Percentiles rank a stretch among this genome's conserved stretches.
These are phyloP conservation scores for Ogataea trehalophila DNA, from an alignment of 805 yeast genomes.

Conservation along the genomic window DNA sequence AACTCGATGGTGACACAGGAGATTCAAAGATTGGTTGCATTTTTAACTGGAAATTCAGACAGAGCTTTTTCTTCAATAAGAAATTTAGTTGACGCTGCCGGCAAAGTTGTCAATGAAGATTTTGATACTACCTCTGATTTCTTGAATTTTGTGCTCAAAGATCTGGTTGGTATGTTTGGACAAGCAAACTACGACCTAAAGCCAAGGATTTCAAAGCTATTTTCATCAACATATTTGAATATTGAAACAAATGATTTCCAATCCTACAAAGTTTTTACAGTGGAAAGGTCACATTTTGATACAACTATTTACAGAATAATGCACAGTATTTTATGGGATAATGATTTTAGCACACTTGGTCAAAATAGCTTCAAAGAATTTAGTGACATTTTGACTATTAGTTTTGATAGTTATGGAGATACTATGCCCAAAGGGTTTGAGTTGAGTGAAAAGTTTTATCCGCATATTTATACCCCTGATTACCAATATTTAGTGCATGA, in stretches of 20 bases:
- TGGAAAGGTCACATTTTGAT: conserved; percentile 29
- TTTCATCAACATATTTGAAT: conserved; percentile 10
- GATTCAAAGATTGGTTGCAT: conserved; percentile 35
- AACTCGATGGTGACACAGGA: conserved; percentile 31
- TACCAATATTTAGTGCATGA: conserved; percentile 19
- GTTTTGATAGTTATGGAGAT: conserved; percentile 28
- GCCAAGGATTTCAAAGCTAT: conserved; percentile 12
- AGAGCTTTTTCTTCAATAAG: conserved; percentile 37
- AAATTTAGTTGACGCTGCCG: conserved; percentile 28
- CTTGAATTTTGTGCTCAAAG: conserved; percentile 17
- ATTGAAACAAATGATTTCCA: conserved; percentile 12
- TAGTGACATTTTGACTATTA: conserved; percentile 32
- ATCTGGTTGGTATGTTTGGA: conserved; percentile 18
- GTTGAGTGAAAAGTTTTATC: conserved; percentile 31
- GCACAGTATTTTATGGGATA: conserved; percentile 30
- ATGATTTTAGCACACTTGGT: conserved; percentile 20
- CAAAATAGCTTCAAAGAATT: conserved; percentile 19
- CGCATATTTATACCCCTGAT: conserved; percentile 34
- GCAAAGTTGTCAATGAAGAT: conserved; percentile 24
- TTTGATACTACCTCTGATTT: conserved; percentile 27
- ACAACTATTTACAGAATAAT: conserved; percentile 30
- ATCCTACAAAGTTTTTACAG: conserved; percentile 27
- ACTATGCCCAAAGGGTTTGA: conserved; percentile 22
- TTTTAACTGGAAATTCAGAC: conserved; percentile 30
- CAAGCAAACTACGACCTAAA: conserved; percentile 8